These are phyloP conservation scores for Nelumbo lutea DNA, from an alignment of 164 flowering plant genomes.

Conservation along the genomic window DNA sequence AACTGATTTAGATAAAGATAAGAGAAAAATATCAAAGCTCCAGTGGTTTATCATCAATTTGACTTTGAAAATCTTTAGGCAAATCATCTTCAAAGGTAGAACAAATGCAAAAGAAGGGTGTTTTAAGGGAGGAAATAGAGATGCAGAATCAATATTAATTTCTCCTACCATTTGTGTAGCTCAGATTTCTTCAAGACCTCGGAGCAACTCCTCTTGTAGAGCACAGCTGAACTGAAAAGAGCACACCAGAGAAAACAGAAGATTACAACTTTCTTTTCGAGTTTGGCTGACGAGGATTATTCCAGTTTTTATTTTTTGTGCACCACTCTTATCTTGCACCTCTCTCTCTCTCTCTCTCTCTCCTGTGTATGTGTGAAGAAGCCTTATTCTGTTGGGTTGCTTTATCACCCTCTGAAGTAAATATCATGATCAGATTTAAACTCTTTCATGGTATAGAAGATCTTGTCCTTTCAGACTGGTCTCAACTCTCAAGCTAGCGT, in stretches of 20 bases:
- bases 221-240: conserved; percentile 6
- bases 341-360: conserved; percentile 8
- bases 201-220: conserved; percentile 5
- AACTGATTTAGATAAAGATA: background rate
- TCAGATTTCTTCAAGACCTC: background rate
- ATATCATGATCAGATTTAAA: conserved; percentile 30
- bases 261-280: conserved; percentile 42
- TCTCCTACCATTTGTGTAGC: background rate
- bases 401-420: conserved; percentile 17
- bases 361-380: conserved; percentile 24
- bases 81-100: background rate
- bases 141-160: background rate
- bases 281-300: conserved; percentile 14
- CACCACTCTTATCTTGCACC: conserved; percentile 13
- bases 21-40: background rate
- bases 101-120: conserved; percentile 9
- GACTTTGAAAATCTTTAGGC: background rate
- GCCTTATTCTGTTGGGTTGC: conserved; percentile 22
- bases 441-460: conserved; percentile 41
- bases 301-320: conserved; percentile 33
- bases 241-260: conserved; percentile 13
- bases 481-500: conserved; percentile 12
- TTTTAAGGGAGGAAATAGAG: background rate
- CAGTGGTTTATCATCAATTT: too few species aligned
- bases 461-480: conserved; percentile 48